These are phyloP conservation scores for Paraconiothyrium brasiliense DNA, from an alignment of 2,329 filamentous ascomycete species.

Conservation along the genomic window DNA sequence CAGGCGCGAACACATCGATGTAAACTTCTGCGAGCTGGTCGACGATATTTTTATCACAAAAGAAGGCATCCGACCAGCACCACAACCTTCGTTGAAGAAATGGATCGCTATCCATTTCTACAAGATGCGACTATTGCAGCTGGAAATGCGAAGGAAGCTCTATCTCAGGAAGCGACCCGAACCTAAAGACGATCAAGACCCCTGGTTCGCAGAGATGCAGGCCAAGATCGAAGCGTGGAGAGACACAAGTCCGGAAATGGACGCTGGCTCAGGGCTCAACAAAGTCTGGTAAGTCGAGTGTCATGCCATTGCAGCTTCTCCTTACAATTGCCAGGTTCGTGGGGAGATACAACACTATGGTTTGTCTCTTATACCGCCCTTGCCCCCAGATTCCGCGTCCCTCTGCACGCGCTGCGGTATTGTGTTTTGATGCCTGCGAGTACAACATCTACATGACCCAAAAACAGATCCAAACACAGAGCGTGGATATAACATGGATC, in stretches of 20 bases:
- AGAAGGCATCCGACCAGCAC: conserved; percentile 74
- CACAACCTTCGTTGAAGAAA: conserved; percentile 81
- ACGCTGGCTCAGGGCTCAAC: conserved; percentile 75
- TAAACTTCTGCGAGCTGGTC: conserved; percentile 82
- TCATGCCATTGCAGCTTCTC: conserved; percentile 8
- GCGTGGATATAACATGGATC: conserved; percentile 91
- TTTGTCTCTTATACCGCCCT: conserved; percentile 86
- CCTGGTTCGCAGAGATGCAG: conserved; percentile 86
- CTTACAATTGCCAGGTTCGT: conserved; percentile 61
- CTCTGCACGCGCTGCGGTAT: conserved; percentile 77
- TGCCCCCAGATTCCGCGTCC: conserved; percentile 92
- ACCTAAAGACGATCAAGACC: conserved; percentile 80
- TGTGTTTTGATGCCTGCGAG: conserved; percentile 83
- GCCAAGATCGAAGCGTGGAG: conserved; percentile 82
- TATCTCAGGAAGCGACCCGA: conserved; percentile 85
- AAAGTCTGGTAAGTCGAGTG: conserved; percentile 74
- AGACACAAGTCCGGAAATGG: conserved; percentile 76
- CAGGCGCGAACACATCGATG: conserved; percentile 81
- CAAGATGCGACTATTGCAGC: conserved; percentile 86
- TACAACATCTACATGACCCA: conserved; percentile 84
- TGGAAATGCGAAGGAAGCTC: conserved; percentile 84
- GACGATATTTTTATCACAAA: conserved; percentile 85
- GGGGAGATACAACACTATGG: conserved; percentile 83
- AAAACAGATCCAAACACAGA: conserved; percentile 78
- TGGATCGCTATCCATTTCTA: conserved; percentile 91